These are phyloP conservation scores for Xylaria grammica DNA, from an alignment of 495 filamentous ascomycete genomes.

Conservation along the genomic window DNA sequence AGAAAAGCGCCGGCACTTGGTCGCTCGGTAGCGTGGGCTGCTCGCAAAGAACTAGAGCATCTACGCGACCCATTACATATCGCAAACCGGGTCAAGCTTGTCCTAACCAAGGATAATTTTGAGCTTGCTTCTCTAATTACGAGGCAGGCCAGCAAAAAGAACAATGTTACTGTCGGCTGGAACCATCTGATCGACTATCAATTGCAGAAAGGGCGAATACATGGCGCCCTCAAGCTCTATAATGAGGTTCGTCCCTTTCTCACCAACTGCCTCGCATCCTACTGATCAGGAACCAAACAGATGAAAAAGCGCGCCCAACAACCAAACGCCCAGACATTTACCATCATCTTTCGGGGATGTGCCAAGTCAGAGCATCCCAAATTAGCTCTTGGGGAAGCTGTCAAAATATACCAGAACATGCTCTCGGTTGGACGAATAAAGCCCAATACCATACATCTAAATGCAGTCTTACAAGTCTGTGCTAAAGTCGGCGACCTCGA, in stretches of 20 bases:
- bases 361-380: slow-evolving; percentile 56
- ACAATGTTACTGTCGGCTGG: slow-evolving; percentile 76
- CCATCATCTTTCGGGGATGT: slow-evolving; percentile 79
- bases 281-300: slow-evolving; percentile 44
- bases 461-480: slow-evolving; percentile 84
- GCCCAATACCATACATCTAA: slow-evolving; percentile 78
- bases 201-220: slow-evolving; percentile 61
- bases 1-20: slow-evolving; percentile 28
- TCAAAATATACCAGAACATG: slow-evolving; percentile 76
- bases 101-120: slow-evolving; percentile 59
- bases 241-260: slow-evolving; percentile 70
- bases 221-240: slow-evolving; percentile 73
- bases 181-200: slow-evolving; percentile 81
- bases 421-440: slow-evolving; percentile 60
- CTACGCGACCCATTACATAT: slow-evolving; percentile 70
- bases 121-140: slow-evolving; percentile 69
- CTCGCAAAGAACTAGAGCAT: slow-evolving; percentile 64
- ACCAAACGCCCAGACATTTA: slow-evolving; percentile 80
- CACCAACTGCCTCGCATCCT: neutral
- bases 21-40: slow-evolving; percentile 34
- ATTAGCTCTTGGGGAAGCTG: slow-evolving; percentile 63
- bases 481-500: slow-evolving; percentile 72
- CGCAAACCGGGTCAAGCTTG: slow-evolving; percentile 61
- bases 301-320: slow-evolving; percentile 90
- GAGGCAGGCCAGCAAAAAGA: slow-evolving; percentile 65